Evolutionary conservation across 441 rosid species (phyloP), one percentile per base, ranked within the genome.

Genomic region (Breynia disticha): DNA sequence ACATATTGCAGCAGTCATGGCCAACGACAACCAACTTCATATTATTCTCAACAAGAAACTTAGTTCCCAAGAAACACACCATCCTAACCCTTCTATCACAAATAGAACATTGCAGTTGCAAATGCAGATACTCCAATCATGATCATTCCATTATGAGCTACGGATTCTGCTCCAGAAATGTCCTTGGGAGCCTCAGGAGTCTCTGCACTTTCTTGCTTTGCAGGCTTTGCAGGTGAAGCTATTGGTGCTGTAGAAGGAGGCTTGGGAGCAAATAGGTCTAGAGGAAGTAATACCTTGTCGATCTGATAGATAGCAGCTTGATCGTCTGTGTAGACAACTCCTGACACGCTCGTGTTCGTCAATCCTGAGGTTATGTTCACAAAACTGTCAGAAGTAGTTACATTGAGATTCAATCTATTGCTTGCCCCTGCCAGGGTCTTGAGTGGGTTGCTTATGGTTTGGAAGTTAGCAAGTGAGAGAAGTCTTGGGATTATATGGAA

Each of bases 401-500:
- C 55, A 38, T 72, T 82, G 42, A 85, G 78, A 19, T 82, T 83
- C 49, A 75, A 77, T 60, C 73, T 75, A n/a, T 69, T 66, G 1
- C 60, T 63, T 17, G 65, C 76, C 8, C 90, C 90, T 16, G 95
- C 90, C 19, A 79, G 76, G 0, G 95, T 86, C 62, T 78, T 69
- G 21, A 82, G 66, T 11, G 95, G 95, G 48, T 86, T 86, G 32
- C 90, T 86, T 16, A 80, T 61, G 0, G 87, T 86, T 62, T 82
- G 85, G 71, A 86, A 82, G 47, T 78, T 77, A 0, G 87, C 32
- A 45, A 77, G 39, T 1, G 86, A 59, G 15, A 83, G 54, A 52
- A 70, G 76, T 11, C 60, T 50, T 15, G 86, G 83, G 47, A 86
- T 59, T 15, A 81, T 68, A 15, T 86, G 95, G 59, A 77, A 86